Conservation (phyloP, 2,329 filamentous ascomycete genomes). For the Didymella segeticola region DNA sequence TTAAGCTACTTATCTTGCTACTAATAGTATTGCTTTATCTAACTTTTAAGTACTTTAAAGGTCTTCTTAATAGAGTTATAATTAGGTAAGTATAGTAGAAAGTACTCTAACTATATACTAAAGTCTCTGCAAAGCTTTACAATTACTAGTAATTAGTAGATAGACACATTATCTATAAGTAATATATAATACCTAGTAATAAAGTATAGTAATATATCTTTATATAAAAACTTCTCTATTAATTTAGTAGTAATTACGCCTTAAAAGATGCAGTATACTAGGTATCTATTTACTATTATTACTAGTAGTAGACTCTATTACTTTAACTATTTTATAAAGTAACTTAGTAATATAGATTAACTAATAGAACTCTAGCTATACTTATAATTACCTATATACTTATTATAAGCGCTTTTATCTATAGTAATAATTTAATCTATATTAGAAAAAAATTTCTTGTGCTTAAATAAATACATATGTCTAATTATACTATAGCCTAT, state of each 20-base stretch:
- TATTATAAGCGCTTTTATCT: slow-evolving; percentile 20
- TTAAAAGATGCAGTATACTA: neutral
- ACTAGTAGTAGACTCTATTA: neutral
- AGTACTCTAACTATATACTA: slow-evolving; percentile 11
- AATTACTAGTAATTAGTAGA: neutral
- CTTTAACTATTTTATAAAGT: neutral
- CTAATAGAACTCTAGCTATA: slow-evolving; percentile 14
- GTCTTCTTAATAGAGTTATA: slow-evolving; percentile 19
- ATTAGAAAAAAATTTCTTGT: too few species aligned
- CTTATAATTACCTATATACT: slow-evolving; percentile 20
- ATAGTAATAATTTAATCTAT: slow-evolving; percentile 18
- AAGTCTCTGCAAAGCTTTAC: slow-evolving; percentile 1
- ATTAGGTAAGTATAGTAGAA: slow-evolving; percentile 19
- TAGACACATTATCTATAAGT: slow-evolving; percentile 1
- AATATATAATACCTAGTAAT: neutral
- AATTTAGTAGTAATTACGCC: slow-evolving; percentile 6
- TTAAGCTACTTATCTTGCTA: neutral
- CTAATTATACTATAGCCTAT: too few species aligned
- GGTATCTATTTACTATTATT: neutral
- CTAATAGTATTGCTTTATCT: neutral
- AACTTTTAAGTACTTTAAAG: slow-evolving; percentile 18
- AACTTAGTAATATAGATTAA: neutral
- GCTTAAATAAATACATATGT: too few species aligned
- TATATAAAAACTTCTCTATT: slow-evolving; percentile 3
- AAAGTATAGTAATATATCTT: slow-evolving; percentile 1